Percentiles rank a stretch among this genome's conserved stretches.
These are phyloP conservation scores for Berkeleyomyces rouxiae DNA, from an alignment of 2,329 filamentous ascomycete species.

Conservation along the genomic window DNA sequence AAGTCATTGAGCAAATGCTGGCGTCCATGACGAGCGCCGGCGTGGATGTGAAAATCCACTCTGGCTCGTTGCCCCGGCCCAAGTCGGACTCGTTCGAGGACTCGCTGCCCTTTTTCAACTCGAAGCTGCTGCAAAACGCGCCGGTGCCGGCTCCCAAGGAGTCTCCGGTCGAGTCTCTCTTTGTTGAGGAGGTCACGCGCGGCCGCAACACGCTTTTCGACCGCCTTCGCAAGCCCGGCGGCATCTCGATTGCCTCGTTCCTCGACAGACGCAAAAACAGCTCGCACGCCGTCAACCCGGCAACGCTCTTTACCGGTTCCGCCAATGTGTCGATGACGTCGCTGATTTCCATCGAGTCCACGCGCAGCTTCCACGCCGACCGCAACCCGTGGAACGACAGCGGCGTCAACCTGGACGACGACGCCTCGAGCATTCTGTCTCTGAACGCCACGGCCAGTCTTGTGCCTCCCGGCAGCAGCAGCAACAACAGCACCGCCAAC, in stretches of 20 bases:
- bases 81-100: conserved; percentile 99
- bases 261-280: conserved; percentile 90
- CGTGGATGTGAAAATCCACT: conserved; percentile 76
- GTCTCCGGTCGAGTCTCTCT: conserved; percentile 72
- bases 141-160: conserved; percentile 67
- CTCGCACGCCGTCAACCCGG: conserved; percentile 55
- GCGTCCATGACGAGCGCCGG: conserved; percentile 70
- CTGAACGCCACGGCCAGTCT: not conserved
- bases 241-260: conserved; percentile 93
- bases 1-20: conserved; percentile 89
- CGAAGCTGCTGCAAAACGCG: conserved; percentile 86
- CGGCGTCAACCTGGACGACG: conserved; percentile 82
- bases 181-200: conserved; percentile 62
- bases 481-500: conserved; percentile 34
- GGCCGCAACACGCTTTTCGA: conserved; percentile 78
- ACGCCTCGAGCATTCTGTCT: conserved; percentile 22
- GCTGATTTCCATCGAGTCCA: conserved; percentile 87
- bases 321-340: conserved; percentile 87
- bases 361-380: conserved; percentile 75
- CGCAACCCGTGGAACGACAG: conserved; percentile 98
- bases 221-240: conserved; percentile 82
- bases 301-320: conserved; percentile 82
- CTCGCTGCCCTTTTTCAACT: conserved; percentile 90
- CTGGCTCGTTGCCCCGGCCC: conserved; percentile 89
- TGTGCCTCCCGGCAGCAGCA: conserved; percentile 11